Evolutionary conservation across 257 asterid species (phyloP).

Genomic region (Solanum etuberosum): DNA sequence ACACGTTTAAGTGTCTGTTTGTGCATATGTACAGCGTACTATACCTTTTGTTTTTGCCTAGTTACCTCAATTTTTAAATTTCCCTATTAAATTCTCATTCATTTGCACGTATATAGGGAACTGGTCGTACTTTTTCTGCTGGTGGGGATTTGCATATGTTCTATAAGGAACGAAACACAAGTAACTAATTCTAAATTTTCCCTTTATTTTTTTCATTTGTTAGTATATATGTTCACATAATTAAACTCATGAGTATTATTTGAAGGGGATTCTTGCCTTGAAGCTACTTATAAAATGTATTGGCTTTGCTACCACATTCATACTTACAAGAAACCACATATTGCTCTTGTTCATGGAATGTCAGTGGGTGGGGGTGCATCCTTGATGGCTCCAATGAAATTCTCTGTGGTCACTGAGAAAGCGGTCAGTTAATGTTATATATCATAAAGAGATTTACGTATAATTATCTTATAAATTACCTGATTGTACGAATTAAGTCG

Average conservation of each 20-base stretch:
- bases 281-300: not conserved
- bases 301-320: constrained; percentile 51
- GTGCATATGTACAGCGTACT: too few species aligned
- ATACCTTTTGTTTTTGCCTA: too few species aligned
- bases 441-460: too few species aligned
- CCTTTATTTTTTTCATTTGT: too few species aligned
- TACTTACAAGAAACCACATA: constrained; percentile 55
- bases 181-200: constrained; percentile 19
- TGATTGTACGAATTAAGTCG: too few species aligned
- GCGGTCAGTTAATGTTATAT: constrained; percentile 1
- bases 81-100: too few species aligned
- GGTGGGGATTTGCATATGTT: constrained; percentile 84
- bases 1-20: too few species aligned
- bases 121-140: constrained; percentile 79
- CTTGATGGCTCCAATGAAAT: not conserved
- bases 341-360: not conserved
- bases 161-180: constrained; percentile 52
- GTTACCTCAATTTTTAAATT: too few species aligned
- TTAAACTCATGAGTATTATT: not conserved
- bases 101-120: constrained; percentile 25
- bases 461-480: not conserved
- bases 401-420: constrained; percentile 3
- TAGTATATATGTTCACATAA: not conserved
- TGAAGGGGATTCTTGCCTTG: too few species aligned
- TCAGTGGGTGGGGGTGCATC: not conserved